Conservation (phyloP, 371 early-diverging fungal species). For the Mortierella sp. region DNA sequence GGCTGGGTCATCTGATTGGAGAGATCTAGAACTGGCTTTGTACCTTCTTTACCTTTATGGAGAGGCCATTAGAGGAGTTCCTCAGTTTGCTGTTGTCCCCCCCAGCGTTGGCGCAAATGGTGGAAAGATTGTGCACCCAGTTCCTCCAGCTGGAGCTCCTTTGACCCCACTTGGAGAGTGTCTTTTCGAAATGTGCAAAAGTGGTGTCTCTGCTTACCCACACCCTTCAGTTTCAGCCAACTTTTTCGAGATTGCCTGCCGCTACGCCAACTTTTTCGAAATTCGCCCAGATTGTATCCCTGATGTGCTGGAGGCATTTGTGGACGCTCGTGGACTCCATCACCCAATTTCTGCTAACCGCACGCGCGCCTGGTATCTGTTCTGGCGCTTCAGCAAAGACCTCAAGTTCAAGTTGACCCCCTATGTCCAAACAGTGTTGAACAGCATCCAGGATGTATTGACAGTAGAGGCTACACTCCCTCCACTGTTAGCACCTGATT, state of each 20-base stretch:
- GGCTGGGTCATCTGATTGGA: conserved; percentile 70
- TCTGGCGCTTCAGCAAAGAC: conserved; percentile 87
- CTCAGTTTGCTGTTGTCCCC: conserved; percentile 63
- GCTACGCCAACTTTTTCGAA: conserved; percentile 85
- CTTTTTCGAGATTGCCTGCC: conserved; percentile 83
- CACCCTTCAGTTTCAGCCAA: conserved; percentile 82
- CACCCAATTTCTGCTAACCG: conserved; percentile 79
- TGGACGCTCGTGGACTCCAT: conserved; percentile 85
- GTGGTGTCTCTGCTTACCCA: conserved; percentile 80
- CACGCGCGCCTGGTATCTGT: conserved; percentile 89
- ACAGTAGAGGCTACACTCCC: conserved; percentile 77
- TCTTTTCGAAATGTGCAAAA: conserved; percentile 77
- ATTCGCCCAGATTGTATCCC: conserved; percentile 76
- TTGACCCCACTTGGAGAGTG: conserved; percentile 80
- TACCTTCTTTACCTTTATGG: conserved; percentile 83
- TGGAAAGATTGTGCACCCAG: conserved; percentile 44
- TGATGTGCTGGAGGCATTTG: conserved; percentile 79
- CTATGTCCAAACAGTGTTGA: conserved; percentile 76
- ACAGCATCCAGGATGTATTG: conserved; percentile 80
- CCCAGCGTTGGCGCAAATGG: conserved; percentile 56
- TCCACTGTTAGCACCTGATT: conserved; percentile 35
- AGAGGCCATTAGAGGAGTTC: conserved; percentile 75
- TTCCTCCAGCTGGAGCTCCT: conserved; percentile 41
- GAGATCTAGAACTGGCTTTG: conserved; percentile 85
- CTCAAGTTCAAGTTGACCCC: conserved; percentile 72